These are phyloP conservation scores for Apocynum venetum DNA, from an alignment of 257 asterid species.

Conservation along the genomic window DNA sequence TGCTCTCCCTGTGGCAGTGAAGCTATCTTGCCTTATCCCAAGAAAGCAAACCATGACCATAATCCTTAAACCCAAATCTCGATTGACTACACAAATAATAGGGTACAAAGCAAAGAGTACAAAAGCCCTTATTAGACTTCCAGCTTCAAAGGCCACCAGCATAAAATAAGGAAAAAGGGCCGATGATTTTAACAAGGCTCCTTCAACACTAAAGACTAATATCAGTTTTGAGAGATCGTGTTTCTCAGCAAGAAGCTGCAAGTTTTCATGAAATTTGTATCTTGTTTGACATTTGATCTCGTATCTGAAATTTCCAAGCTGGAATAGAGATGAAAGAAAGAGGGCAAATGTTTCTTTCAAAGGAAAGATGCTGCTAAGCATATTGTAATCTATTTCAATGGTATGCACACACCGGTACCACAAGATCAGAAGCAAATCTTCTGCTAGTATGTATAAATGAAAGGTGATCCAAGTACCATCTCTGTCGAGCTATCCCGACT, in stretches of 20 bases:
- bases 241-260: not conserved
- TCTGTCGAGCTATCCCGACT: no score
- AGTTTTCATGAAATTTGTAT: not conserved
- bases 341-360: no score
- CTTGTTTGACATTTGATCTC: no score
- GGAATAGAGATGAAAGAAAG: no score
- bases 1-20: slow-evolving; percentile 20
- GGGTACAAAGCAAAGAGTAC: slow-evolving; percentile 31
- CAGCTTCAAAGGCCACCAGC: slow-evolving; percentile 48
- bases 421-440: no score
- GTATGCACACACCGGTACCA: no score
- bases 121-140: slow-evolving; percentile 34
- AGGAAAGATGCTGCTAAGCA: no score
- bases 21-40: slow-evolving; percentile 24
- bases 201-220: slow-evolving; percentile 35
- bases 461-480: no score
- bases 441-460: no score
- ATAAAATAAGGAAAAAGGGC: slow-evolving; percentile 40
- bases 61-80: slow-evolving; percentile 6
- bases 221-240: slow-evolving; percentile 6
- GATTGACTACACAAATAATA: slow-evolving; percentile 18
- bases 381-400: no score
- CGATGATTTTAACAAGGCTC: slow-evolving; percentile 26
- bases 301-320: no score
- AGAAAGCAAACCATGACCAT: slow-evolving; percentile 26